These are phyloP conservation scores for Endocladia muricata DNA, from an alignment of 31 red algal species.

Conservation along the genomic window DNA sequence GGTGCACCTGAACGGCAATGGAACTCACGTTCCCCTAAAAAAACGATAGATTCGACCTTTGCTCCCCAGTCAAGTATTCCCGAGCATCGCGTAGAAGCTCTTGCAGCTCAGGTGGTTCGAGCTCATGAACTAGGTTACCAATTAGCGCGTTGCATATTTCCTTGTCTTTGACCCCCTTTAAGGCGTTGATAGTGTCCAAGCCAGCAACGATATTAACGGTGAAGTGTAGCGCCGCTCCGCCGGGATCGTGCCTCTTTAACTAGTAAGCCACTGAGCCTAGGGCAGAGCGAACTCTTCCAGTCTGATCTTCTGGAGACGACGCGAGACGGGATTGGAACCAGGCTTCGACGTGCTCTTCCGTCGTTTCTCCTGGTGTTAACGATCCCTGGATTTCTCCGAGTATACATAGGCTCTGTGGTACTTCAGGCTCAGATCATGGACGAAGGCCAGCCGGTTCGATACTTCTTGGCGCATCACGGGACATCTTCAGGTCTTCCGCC, in stretches of 20 bases:
- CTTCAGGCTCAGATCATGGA: not conserved
- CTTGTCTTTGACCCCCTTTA: not conserved
- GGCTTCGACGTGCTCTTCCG: conserved; percentile 7
- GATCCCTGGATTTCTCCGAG: conserved; percentile 21
- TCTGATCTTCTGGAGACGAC: conserved; percentile 6
- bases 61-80: too few relatives aligned
- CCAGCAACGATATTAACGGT: not conserved
- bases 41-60: too few relatives aligned
- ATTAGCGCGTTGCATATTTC: not conserved
- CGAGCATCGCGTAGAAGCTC: not conserved
- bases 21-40: too few relatives aligned
- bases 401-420: not conserved
- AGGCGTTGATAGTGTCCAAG: not conserved
- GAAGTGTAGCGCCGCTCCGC: too few relatives aligned
- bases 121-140: not conserved
- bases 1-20: too few relatives aligned
- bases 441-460: not conserved
- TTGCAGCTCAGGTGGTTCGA: not conserved
- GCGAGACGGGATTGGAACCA: conserved; percentile 13
- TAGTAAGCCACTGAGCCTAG: conserved; percentile 16
- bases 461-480: not conserved
- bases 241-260: not conserved
- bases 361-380: conserved; percentile 1
- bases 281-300: conserved; percentile 16
- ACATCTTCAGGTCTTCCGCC: conserved; percentile 1